These are phyloP conservation scores for Davidsoniella neocaledoniae DNA, from an alignment of 2,329 filamentous ascomycete species.

Conservation along the genomic window DNA sequence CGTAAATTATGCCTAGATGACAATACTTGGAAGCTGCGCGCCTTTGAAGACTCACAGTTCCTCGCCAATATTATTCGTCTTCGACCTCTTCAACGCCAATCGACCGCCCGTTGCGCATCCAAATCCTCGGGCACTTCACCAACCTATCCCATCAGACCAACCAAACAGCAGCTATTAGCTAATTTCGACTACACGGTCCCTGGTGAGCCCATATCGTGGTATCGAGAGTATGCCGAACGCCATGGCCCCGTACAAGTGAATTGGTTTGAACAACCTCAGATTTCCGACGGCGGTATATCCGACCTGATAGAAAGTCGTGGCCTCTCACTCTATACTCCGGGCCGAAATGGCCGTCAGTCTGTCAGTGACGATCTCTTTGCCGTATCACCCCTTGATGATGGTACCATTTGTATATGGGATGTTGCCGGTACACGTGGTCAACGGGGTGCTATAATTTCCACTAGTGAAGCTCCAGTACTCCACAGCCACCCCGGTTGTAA, in stretches of 20 bases:
- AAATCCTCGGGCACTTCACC: background rate
- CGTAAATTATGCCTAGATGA: constrained; percentile 55
- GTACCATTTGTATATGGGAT: constrained; percentile 75
- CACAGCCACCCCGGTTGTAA: constrained; percentile 1
- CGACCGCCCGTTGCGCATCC: background rate
- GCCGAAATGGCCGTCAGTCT: constrained; percentile 29
- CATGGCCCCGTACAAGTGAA: constrained; percentile 55
- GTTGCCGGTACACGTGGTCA: constrained; percentile 35
- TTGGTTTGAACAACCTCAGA: constrained; percentile 55
- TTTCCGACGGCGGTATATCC: constrained; percentile 24
- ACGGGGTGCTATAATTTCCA: constrained; percentile 44
- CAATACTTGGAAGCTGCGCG: constrained; percentile 58
- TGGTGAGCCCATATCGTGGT: constrained; percentile 62
- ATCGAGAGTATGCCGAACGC: constrained; percentile 74
- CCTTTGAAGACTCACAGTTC: constrained; percentile 47
- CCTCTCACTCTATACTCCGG: constrained; percentile 44
- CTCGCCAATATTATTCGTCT: constrained; percentile 1
- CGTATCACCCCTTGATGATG: constrained; percentile 68
- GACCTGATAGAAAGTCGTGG: constrained; percentile 53
- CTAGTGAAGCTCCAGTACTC: constrained; percentile 50
- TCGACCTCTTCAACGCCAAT: too few species aligned
- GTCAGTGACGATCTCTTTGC: constrained; percentile 32
- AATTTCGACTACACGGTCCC: constrained; percentile 74
- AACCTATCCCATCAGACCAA: background rate
- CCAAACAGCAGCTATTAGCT: constrained; percentile 37